Conservation (phyloP, 2,329 filamentous ascomycete species). For the Phoma sp. region DNA sequence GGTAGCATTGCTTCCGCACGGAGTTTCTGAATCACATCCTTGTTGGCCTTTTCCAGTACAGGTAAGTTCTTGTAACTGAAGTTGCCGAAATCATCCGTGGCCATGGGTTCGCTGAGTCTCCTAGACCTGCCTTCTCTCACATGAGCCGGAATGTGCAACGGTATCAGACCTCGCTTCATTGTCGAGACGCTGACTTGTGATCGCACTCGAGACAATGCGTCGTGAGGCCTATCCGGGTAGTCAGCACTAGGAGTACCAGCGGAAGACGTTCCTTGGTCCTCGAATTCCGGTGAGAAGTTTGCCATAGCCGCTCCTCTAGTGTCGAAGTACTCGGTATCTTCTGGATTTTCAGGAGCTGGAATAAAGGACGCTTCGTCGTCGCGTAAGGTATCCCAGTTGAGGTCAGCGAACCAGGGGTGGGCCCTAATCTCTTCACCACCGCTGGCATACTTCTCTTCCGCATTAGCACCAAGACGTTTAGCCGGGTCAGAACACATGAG, state of each 20-base stretch:
- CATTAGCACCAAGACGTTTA: conserved; percentile 84
- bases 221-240: conserved; percentile 89
- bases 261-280: conserved; percentile 84
- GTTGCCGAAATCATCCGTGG: conserved; percentile 90
- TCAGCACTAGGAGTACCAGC: conserved; percentile 73
- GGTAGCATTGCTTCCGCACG: conserved; percentile 86
- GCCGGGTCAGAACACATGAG: conserved; percentile 85
- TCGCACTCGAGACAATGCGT: conserved; percentile 88
- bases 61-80: conserved; percentile 98
- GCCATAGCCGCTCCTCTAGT: conserved; percentile 88
- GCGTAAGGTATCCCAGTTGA: conserved; percentile 90
- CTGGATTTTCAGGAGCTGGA: conserved; percentile 88
- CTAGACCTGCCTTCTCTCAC: conserved; percentile 89
- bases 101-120: conserved; percentile 87
- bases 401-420: conserved; percentile 86
- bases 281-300: conserved; percentile 91
- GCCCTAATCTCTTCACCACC: conserved; percentile 90
- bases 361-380: conserved; percentile 97
- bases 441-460: conserved; percentile 78
- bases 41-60: conserved; percentile 96
- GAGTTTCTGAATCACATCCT: conserved; percentile 96
- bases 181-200: conserved; percentile 82
- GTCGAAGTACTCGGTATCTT: conserved; percentile 99
- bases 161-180: conserved; percentile 91
- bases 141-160: conserved; percentile 93